A percentile compares a stretch with the other conserved stretches of the same genome.
Conservation (phyloP, 2,329 filamentous ascomycete genomes). For the Keithomyces neogunnii region DNA sequence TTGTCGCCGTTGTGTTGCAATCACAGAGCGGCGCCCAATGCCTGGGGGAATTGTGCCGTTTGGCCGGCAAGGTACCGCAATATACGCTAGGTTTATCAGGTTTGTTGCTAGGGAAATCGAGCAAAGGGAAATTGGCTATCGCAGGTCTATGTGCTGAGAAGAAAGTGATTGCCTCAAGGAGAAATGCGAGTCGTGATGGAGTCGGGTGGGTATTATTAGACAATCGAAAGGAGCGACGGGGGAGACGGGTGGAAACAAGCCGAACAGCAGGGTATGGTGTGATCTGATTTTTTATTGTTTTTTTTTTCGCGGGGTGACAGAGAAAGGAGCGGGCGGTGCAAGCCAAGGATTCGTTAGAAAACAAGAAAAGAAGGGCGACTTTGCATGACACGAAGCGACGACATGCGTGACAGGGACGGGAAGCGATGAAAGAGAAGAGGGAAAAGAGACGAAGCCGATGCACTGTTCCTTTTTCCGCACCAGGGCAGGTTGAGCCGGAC, state of each 20-base stretch:
- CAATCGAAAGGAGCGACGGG: background rate
- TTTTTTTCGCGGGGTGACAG: background rate
- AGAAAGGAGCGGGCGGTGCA: background rate
- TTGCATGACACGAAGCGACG: background rate
- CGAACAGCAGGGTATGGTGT: background rate
- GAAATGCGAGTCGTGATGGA: background rate
- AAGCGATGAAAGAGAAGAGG: background rate
- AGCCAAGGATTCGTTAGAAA: background rate
- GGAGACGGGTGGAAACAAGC: background rate
- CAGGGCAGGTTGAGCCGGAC: background rate
- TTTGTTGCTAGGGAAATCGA: too few relatives aligned
- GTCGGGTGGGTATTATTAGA: background rate
- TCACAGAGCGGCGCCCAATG: too few relatives aligned
- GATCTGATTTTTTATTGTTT: background rate
- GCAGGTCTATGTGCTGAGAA: background rate
- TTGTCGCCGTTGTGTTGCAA: background rate
- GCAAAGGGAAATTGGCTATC: background rate
- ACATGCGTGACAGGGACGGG: background rate
- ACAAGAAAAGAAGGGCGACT: background rate
- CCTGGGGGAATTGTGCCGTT: background rate
- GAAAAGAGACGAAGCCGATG: background rate
- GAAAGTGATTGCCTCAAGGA: background rate
- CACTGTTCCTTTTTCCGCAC: slow-evolving; percentile 3
- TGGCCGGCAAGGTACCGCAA: background rate
- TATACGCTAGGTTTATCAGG: background rate